Evolutionary conservation across 305 asterid genomes (phyloP), one percentile per base, ranked within the genome.

Genomic region (Fraxinus paxiana): DNA sequence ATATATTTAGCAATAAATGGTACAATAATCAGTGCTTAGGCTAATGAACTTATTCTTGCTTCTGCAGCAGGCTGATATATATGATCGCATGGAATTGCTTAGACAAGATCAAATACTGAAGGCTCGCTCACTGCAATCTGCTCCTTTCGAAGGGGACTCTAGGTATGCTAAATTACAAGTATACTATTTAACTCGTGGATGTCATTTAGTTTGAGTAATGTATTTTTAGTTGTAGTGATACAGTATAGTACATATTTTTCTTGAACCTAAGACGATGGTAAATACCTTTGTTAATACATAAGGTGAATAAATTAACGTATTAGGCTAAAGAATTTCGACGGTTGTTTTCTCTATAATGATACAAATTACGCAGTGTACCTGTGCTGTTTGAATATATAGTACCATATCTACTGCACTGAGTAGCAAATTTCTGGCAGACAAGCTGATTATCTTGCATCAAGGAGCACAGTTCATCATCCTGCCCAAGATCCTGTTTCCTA

Each of bases 341-440:
- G 38, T 28, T 8, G 0, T 69, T 69, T 69, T 69, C 72, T 69
- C 38, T 30, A 30, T 69, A 12, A 15, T 13, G 6, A 30, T 28
- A 69, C 37, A 1, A 13, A 69, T 13, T 86, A 85, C 84, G 76
- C 90, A 79, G 86, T 87, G 82, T 79, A 69, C 79, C 84, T 89
- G 86, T 83, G 85, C 83, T 79, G 81, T 84, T 88, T 85, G 88
- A 86, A 83, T 82, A 80, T 78, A 82, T 84, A 82, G 85, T 81
- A 82, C 84, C 78, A 81, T 83, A 84, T 89, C 85, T 83, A 86
- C 82, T 86, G 88, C 89, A 88, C 97, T 96, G 89, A 94, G 92
- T 86, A 85, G 92, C 85, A 85, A 88, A 88, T 92, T 94, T 94
- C 88, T 96, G 96, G 97, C 98, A 96, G 99, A 96, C 97, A 94